Conservation (phyloP, 2,329 filamentous ascomycete species). For the Mycosphaerelloides madeirae region DNA sequence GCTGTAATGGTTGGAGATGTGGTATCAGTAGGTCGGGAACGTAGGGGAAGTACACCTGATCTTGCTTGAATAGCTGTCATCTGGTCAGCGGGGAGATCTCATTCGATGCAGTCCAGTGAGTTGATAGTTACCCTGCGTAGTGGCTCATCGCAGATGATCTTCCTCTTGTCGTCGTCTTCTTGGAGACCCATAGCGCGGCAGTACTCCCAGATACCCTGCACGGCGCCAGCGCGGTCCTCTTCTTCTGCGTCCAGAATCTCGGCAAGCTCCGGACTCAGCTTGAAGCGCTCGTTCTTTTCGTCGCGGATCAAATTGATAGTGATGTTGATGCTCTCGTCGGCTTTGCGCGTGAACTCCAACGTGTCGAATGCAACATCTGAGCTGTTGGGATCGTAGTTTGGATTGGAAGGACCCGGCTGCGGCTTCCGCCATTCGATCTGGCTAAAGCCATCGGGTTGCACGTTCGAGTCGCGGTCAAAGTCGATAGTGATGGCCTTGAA, state of each 20-base stretch:
- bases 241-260: constrained; percentile 82
- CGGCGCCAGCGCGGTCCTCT: constrained; percentile 79
- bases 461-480: constrained; percentile 54
- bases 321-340: constrained; percentile 88
- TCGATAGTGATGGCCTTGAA: constrained; percentile 73
- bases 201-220: constrained; percentile 95
- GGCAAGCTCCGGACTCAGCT: constrained; percentile 70
- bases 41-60: constrained; percentile 78
- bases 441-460: constrained; percentile 59
- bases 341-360: constrained; percentile 82
- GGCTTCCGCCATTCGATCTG: constrained; percentile 86
- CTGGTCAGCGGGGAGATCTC: background rate
- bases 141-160: constrained; percentile 82
- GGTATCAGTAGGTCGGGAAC: constrained; percentile 67
- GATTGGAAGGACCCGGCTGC: constrained; percentile 42
- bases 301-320: constrained; percentile 81
- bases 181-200: constrained; percentile 79
- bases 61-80: constrained; percentile 62
- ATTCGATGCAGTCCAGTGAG: constrained; percentile 26
- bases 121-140: constrained; percentile 72
- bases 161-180: constrained; percentile 91
- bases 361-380: constrained; percentile 79
- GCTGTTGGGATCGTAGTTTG: constrained; percentile 47
- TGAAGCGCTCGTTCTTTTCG: constrained; percentile 80
- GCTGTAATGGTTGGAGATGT: constrained; percentile 74